These are phyloP conservation scores for Pyrenophora teres DNA, from an alignment of 2,329 filamentous ascomycete genomes.

Conservation along the genomic window DNA sequence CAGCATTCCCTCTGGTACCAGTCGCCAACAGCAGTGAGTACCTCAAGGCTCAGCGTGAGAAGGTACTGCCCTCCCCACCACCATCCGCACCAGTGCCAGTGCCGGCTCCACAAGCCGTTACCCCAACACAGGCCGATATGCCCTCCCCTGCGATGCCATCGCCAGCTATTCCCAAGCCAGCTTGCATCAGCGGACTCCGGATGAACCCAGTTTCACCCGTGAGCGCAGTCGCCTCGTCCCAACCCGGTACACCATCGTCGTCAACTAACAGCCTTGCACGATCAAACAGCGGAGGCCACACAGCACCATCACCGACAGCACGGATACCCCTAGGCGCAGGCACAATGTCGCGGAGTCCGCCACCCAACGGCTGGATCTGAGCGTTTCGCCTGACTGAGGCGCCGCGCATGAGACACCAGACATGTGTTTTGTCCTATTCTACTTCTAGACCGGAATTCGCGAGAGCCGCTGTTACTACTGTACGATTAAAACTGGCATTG, in stretches of 20 bases:
- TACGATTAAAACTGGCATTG: constrained; percentile 18
- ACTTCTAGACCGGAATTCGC: constrained; percentile 9
- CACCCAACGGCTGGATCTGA: constrained; percentile 45
- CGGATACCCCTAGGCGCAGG: constrained; percentile 43
- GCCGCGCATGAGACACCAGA: constrained; percentile 1
- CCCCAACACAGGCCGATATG: constrained; percentile 6
- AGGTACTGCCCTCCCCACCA: constrained; percentile 41
- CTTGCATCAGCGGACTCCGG: constrained; percentile 35
- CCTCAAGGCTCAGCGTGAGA: constrained; percentile 41
- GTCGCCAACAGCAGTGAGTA: constrained; percentile 38
- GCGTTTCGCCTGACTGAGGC: not conserved
- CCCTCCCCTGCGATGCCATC: no score
- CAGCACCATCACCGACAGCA: constrained; percentile 36
- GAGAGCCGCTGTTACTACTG: constrained; percentile 20
- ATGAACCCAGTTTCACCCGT: constrained; percentile 44
- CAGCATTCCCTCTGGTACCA: constrained; percentile 33
- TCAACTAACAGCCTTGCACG: constrained; percentile 21
- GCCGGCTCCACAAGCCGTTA: constrained; percentile 9
- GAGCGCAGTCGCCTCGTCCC: constrained; percentile 19
- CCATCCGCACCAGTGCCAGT: constrained; percentile 13
- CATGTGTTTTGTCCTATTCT: constrained; percentile 6
- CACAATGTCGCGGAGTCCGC: constrained; percentile 44
- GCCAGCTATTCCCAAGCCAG: constrained; percentile 13
- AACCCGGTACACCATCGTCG: constrained; percentile 18
- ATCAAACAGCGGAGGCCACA: constrained; percentile 20